Conservation (phyloP, 768 basidiomycete genomes). For the Xerocomellus chrysenteron region DNA sequence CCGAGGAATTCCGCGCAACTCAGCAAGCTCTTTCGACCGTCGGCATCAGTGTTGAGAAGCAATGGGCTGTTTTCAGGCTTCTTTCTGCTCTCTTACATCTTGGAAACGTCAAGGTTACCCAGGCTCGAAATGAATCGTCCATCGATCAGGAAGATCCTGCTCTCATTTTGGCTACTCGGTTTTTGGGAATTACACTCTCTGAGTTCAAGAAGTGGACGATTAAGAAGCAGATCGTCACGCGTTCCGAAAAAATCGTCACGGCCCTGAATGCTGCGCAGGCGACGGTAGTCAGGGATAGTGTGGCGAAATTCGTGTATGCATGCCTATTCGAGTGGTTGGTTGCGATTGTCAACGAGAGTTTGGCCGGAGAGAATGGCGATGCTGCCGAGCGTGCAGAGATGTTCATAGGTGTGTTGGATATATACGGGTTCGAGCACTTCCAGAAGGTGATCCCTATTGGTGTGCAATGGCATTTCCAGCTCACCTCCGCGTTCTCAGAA, state of each 20-base stretch:
- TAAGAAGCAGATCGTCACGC: slow-evolving; percentile 95
- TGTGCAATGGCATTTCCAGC: not conserved
- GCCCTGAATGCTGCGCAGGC: slow-evolving; percentile 84
- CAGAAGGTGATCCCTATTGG: slow-evolving; percentile 64
- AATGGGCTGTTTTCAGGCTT: slow-evolving; percentile 96
- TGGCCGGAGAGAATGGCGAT: slow-evolving; percentile 93
- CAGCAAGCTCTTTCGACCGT: slow-evolving; percentile 96
- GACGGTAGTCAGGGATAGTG: slow-evolving; percentile 91
- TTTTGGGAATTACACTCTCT: slow-evolving; percentile 83
- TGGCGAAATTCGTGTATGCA: slow-evolving; percentile 98
- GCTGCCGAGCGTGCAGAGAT: slow-evolving; percentile 89
- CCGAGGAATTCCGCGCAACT: slow-evolving; percentile 90
- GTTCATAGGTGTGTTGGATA: slow-evolving; percentile 99
- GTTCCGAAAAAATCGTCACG: slow-evolving; percentile 94
- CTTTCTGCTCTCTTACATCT: slow-evolving; percentile 92
- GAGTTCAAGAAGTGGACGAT: slow-evolving; percentile 99
- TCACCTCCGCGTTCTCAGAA: slow-evolving; percentile 46
- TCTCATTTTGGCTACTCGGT: slow-evolving; percentile 77
- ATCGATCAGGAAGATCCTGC: slow-evolving; percentile 83
- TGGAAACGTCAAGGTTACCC: slow-evolving; percentile 93
- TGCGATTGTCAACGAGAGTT: slow-evolving; percentile 93
- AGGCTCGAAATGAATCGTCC: slow-evolving; percentile 75
- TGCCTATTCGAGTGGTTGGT: slow-evolving; percentile 99
- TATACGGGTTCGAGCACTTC: slow-evolving; percentile 97
- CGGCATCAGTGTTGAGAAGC: slow-evolving; percentile 95